Conservation (phyloP, 495 filamentous ascomycete species). For the Choiromyces venosus region DNA sequence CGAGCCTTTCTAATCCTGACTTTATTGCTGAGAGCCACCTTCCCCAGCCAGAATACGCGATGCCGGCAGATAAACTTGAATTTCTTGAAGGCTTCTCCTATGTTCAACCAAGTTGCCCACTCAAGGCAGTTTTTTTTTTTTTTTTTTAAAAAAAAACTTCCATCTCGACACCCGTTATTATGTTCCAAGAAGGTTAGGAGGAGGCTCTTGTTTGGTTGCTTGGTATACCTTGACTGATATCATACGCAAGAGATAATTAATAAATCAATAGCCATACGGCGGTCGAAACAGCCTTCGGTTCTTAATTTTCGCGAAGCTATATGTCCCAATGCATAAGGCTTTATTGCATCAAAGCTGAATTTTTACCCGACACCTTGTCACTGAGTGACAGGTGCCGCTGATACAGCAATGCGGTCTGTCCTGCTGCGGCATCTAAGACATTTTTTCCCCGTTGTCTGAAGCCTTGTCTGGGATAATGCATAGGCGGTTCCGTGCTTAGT, state of each 20-base stretch:
- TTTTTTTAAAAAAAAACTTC: not conserved
- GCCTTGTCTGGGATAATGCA: not conserved
- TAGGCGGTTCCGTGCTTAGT: not conserved
- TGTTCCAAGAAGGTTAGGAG: not conserved
- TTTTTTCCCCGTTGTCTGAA: not conserved
- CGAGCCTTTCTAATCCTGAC: not conserved
- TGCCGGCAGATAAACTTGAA: not conserved
- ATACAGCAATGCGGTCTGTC: not conserved
- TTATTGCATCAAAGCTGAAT: not conserved
- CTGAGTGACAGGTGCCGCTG: not conserved
- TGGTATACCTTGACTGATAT: not conserved
- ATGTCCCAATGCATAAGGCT: not conserved
- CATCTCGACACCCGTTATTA: not conserved
- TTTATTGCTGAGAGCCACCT: not conserved
- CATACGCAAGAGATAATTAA: not conserved
- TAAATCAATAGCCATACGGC: not conserved
- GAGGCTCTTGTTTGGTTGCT: not conserved
- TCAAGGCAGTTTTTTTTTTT: not conserved
- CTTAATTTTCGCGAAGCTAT: not conserved
- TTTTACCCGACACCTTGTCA: not conserved
- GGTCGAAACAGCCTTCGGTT: not conserved
- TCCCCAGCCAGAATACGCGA: not conserved
- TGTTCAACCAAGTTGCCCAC: not conserved
- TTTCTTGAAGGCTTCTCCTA: not conserved
- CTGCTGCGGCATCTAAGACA: not conserved